Percentiles rank a stretch among this genome's conserved stretches.
phyloP scores from a whole-genome alignment of 441 rosid genomes.

The Erodium trifolium region DNA sequence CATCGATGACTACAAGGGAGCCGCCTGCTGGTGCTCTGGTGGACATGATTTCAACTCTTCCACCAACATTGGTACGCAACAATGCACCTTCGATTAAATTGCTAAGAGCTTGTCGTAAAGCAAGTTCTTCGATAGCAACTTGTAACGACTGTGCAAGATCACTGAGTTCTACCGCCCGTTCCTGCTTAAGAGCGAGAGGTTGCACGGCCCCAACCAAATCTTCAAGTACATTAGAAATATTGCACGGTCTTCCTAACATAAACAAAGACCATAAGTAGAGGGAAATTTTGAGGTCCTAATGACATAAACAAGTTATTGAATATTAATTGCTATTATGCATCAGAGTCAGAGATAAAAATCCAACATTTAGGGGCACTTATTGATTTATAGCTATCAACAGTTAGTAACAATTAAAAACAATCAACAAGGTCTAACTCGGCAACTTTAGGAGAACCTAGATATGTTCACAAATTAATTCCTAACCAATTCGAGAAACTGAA shows the following conservation, averaged over 20 bases:
- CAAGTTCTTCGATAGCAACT: constrained; percentile 76
- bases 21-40: constrained; percentile 83
- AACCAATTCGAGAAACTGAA: not conserved
- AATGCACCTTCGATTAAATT: constrained; percentile 91
- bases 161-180: constrained; percentile 47
- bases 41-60: constrained; percentile 61
- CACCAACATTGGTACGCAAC: constrained; percentile 68
- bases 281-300: constrained; percentile 4
- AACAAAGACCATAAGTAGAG: constrained; percentile 38
- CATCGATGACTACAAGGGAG: constrained; percentile 65
- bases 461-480: not conserved
- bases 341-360: not conserved
- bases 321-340: not conserved
- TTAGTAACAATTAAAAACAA: too few relatives aligned
- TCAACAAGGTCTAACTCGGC: not conserved
- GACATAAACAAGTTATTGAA: not conserved
- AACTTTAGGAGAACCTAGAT: not conserved
- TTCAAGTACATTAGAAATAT: constrained; percentile 56
- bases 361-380: not conserved
- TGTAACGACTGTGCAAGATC: constrained; percentile 42
- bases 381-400: too few relatives aligned
- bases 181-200: constrained; percentile 69
- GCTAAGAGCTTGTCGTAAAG: constrained; percentile 81
- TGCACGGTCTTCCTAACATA: constrained; percentile 90
- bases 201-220: constrained; percentile 66